Evolutionary conservation across 2,329 filamentous ascomycete genomes (phyloP), one percentile per base, ranked within the genome.

Genomic region (Penicillium digitatum): DNA sequence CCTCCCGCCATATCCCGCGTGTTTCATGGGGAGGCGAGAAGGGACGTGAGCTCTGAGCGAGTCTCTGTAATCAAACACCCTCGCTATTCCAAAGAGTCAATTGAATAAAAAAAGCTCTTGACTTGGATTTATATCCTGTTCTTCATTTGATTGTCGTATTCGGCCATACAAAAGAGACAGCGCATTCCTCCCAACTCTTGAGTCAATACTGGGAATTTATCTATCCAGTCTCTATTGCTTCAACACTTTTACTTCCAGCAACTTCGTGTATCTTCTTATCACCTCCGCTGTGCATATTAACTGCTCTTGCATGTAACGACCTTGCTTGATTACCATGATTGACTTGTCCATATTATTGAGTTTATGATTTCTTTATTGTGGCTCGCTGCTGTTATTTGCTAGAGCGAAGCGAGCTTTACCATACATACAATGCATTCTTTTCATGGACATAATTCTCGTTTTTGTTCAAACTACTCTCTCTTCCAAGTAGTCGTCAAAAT

Each of bases 11-110:
- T 32, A 68, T 68, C n/a, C 68, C 70, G 10, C 64, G 62, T 38
- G 66, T 76, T 35, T 74, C 74, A 16, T 76, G 74, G 74, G 74
- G 74, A 34, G 74, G 73, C 10, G 73, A 76, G 57, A 74, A 66
- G 31, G 72, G 72, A 5, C 63, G 70, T 48, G 69, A 61, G 12
- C 24, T 39, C 27, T 62, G 26, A 52, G 26, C 32, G 18, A 38
- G 22, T 3, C 11, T 14, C 3, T 22, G 29, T 7, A 24, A 20
- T 14, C 12, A 22, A 31, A 2, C 7, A 5, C 7, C 20, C 27
- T 43, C 11, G n/a, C 14, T 29, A 31, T 40, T 3, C 22, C n/a
- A 48, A 16, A 1, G 4, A 20, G 22, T 31, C 9, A 22, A 39
- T n/a, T 9, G 27, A 14, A 24, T 32, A 45, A 18, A 20, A 12